Evolutionary conservation across 768 basidiomycete genomes (phyloP).

Genomic region (Rhizopogon vesiculosus): DNA sequence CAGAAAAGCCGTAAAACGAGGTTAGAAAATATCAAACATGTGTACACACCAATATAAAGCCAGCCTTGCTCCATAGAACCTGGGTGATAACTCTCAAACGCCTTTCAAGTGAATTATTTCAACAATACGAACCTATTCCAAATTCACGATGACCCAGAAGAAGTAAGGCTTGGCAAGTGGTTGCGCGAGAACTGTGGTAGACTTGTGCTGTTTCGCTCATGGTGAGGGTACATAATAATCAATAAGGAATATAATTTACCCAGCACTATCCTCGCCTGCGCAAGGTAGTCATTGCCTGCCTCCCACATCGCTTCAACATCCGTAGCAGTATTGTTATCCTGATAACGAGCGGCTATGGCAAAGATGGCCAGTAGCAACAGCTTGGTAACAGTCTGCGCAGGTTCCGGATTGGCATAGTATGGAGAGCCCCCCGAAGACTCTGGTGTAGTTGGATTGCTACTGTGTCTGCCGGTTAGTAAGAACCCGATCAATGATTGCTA

Average conservation of each 20-base stretch:
- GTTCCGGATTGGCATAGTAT: slow-evolving; percentile 30
- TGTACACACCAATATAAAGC: slow-evolving; percentile 63
- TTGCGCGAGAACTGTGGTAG: slow-evolving; percentile 62
- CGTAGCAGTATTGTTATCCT: slow-evolving; percentile 41
- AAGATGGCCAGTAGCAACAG: slow-evolving; percentile 78
- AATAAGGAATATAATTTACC: slow-evolving; percentile 33
- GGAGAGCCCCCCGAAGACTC: slow-evolving; percentile 9
- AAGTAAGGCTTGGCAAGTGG: slow-evolving; percentile 77
- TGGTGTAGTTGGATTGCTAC: slow-evolving; percentile 32
- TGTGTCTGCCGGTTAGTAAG: slow-evolving; percentile 24
- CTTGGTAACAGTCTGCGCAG: slow-evolving; percentile 60
- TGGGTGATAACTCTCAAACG: slow-evolving; percentile 13
- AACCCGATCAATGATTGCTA: neutral
- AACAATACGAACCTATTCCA: slow-evolving; percentile 56
- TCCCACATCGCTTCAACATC: slow-evolving; percentile 62
- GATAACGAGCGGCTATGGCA: slow-evolving; percentile 73
- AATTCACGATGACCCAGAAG: slow-evolving; percentile 82
- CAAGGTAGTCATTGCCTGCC: slow-evolving; percentile 60
- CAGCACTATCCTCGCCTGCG: slow-evolving; percentile 57
- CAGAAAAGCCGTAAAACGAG: slow-evolving; percentile 3
- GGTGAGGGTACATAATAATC: neutral
- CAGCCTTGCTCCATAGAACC: slow-evolving; percentile 79
- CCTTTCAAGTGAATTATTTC: neutral
- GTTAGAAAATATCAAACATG: neutral
- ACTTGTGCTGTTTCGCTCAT: slow-evolving; percentile 42